Conservation (phyloP, 2,329 filamentous ascomycete genomes). For the Ceratocystis lukuohia region DNA sequence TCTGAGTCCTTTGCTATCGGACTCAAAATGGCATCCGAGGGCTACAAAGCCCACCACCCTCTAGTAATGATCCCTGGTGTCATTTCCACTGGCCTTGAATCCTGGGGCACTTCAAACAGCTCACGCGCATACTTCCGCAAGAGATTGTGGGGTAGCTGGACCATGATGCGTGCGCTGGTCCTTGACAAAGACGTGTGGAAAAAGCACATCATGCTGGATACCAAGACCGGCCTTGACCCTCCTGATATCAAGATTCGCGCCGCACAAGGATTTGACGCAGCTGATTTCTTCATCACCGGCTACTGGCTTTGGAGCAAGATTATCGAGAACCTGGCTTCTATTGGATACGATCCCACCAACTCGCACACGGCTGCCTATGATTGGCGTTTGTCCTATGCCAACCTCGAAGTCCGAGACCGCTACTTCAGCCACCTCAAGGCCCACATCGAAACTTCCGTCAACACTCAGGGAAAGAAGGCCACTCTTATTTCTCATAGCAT, state of each 20-base stretch:
- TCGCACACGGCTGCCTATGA: slow-evolving; percentile 64
- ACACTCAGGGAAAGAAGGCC: slow-evolving; percentile 63
- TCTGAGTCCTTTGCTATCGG: slow-evolving; percentile 94
- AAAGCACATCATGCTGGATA: slow-evolving; percentile 91
- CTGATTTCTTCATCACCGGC: slow-evolving; percentile 80
- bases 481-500: slow-evolving; percentile 90
- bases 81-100: slow-evolving; percentile 92
- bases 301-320: slow-evolving; percentile 99
- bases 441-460: slow-evolving; percentile 72
- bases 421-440: slow-evolving; percentile 87
- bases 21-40: slow-evolving; percentile 65
- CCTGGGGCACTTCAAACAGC: slow-evolving; percentile 78
- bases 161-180: slow-evolving; percentile 92
- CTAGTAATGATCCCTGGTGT: slow-evolving; percentile 97
- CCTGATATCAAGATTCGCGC: slow-evolving; percentile 80
- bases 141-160: slow-evolving; percentile 94
- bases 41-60: slow-evolving; percentile 68
- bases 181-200: slow-evolving; percentile 93
- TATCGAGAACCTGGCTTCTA: slow-evolving; percentile 85
- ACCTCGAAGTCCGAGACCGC: slow-evolving; percentile 79
- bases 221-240: slow-evolving; percentile 78
- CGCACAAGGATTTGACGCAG: slow-evolving; percentile 92
- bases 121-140: slow-evolving; percentile 89
- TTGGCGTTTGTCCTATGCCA: slow-evolving; percentile 82
- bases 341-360: slow-evolving; percentile 83